A percentile compares a stretch with the other conserved stretches of the same genome.
Conservation (phyloP, 2,329 filamentous ascomycete genomes). For the Blastomyces emzantsi region DNA sequence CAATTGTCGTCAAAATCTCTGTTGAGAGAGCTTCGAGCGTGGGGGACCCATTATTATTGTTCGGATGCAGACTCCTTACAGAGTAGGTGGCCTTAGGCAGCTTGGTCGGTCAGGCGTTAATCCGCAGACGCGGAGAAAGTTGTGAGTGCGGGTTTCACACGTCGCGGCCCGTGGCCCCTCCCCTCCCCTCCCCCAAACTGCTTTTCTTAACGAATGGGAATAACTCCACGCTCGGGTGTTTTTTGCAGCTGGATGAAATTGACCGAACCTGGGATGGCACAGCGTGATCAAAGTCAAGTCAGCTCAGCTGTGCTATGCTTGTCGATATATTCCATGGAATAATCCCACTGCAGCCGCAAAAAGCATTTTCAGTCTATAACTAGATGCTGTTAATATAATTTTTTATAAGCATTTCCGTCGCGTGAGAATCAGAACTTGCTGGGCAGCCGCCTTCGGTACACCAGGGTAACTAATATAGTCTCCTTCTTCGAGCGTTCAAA, state of each 20-base stretch:
- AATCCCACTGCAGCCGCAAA: not conserved
- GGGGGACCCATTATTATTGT: not conserved
- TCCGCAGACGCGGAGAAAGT: not conserved
- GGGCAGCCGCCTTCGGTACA: no score
- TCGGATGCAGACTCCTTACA: no score
- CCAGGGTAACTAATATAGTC: not conserved
- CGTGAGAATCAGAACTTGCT: not conserved
- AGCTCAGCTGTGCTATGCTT: no score
- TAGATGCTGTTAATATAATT: no score
- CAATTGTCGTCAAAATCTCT: not conserved
- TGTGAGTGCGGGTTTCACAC: not conserved
- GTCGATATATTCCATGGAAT: not conserved
- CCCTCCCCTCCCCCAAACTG: no score
- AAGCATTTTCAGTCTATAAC: not conserved
- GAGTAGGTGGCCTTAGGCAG: not conserved
- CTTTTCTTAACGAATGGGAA: not conserved
- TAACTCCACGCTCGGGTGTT: not conserved
- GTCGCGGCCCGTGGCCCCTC: no score
- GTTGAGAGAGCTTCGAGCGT: not conserved
- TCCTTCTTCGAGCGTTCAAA: not conserved
- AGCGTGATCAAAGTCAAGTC: not conserved
- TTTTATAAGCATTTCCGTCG: not conserved
- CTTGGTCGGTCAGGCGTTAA: not conserved
- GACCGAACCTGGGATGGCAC: not conserved
- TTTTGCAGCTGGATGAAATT: not conserved